Base-by-base conservation (phyloP, 1,139 yeast genomes). In the Yamadazyma siamensis region DNA sequence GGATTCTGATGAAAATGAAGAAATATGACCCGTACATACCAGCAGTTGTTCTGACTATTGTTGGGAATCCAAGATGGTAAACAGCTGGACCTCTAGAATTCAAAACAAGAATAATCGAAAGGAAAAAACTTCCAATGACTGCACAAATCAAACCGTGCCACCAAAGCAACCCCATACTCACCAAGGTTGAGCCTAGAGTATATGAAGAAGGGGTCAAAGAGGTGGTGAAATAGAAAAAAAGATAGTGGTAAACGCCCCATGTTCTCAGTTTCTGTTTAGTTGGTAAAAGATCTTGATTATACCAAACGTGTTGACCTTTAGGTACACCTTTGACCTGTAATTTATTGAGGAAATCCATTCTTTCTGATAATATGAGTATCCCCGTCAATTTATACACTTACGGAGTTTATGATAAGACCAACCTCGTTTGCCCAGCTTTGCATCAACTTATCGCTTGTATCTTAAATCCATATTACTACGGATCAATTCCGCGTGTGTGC, bases 371-470 rank as follows among this genome's bases (percentile, higher is more conserved):
- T 23, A 6, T 14, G n/a, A 7, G 6, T 23, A 54, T n/a, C n/a
- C n/a, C n/a, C 59, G 27, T 43, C 53, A 21, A 21, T 21, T 7
- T 9, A 6, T n/a, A 11, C 11, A 7, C 28, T 43, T 43, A 33
- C n/a, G n/a, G n/a, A n/a, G n/a, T n/a, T n/a, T n/a, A n/a, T n/a
- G n/a, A n/a, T n/a, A n/a, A n/a, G n/a, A n/a, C n/a, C n/a, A n/a
- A n/a, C n/a, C n/a, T n/a, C n/a, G n/a, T n/a, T n/a, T n/a, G n/a
- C n/a, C n/a, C n/a, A n/a, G n/a, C n/a, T n/a, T n/a, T n/a, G n/a
- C n/a, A n/a, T n/a, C n/a, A n/a, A n/a, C n/a, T n/a, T n/a, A n/a
- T n/a, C n/a, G n/a, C n/a, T n/a, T n/a, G n/a, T n/a, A n/a, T n/a
- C n/a, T n/a, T n/a, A n/a, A n/a, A n/a, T n/a, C n/a, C n/a, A n/a